phyloP scores from a whole-genome alignment of 441 rosid species.

The Manihot esculenta region DNA sequence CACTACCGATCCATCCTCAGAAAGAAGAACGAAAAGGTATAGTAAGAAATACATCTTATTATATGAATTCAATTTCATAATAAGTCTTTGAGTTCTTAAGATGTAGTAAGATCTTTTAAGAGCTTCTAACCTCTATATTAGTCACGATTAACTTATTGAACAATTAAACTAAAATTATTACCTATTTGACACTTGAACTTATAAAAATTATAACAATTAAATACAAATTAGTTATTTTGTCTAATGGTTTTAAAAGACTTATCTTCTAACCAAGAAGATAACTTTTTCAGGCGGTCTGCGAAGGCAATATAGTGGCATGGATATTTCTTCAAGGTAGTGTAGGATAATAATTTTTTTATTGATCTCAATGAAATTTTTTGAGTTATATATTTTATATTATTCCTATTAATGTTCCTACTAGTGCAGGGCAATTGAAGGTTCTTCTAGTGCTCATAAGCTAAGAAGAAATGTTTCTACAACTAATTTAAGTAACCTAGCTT shows the following conservation, averaged over 20 bases:
- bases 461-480: slow-evolving; percentile 72
- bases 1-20: slow-evolving; percentile 61
- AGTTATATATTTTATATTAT: neutral
- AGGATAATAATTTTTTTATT: slow-evolving; percentile 5
- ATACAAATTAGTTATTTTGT: no score
- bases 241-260: neutral
- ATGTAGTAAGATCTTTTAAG: no score
- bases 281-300: slow-evolving; percentile 49
- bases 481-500: slow-evolving; percentile 51
- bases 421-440: slow-evolving; percentile 52
- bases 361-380: neutral
- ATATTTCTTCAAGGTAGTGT: slow-evolving; percentile 57
- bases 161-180: no score
- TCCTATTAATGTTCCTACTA: slow-evolving; percentile 14
- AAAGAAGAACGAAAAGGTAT: slow-evolving; percentile 68
- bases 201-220: no score
- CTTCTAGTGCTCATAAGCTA: slow-evolving; percentile 44
- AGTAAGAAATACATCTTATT: no score
- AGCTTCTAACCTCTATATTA: no score
- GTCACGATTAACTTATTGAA: no score
- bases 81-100: no score
- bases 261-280: slow-evolving; percentile 5
- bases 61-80: no score
- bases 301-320: slow-evolving; percentile 71
- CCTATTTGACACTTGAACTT: no score